A percentile compares a stretch with the other conserved stretches of the same genome.
Evolutionary conservation across 495 filamentous ascomycete species (phyloP).

Genomic region (Xylaria venustula): DNA sequence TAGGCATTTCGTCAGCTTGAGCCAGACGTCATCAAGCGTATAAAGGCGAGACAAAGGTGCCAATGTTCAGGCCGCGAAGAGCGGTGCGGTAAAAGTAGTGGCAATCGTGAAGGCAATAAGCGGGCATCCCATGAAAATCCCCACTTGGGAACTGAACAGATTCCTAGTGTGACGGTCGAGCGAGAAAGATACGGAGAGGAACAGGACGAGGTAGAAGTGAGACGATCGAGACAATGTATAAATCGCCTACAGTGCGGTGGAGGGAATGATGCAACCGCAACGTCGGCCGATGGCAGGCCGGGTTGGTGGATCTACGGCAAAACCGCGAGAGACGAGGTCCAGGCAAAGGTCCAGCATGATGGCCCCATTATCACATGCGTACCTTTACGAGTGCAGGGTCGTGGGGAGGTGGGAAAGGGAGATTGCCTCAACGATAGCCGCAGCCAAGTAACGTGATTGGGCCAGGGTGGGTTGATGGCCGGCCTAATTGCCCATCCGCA

Average conservation of each 20-base stretch:
- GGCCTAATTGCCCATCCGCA: constrained; percentile 41
- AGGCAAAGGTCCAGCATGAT: too few species aligned
- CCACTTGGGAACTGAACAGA: constrained; percentile 6
- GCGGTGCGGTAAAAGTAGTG: constrained; percentile 91
- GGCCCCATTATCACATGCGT: constrained; percentile 23
- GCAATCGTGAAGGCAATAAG: constrained; percentile 81
- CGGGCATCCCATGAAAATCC: constrained; percentile 62
- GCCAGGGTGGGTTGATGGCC: constrained; percentile 19
- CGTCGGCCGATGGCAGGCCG: background rate
- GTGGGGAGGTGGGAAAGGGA: constrained; percentile 13
- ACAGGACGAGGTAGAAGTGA: constrained; percentile 4
- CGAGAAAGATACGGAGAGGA: constrained; percentile 3
- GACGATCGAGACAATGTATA: constrained; percentile 22
- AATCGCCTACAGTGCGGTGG: constrained; percentile 10
- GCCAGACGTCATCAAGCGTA: constrained; percentile 56
- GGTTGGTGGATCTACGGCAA: constrained; percentile 19
- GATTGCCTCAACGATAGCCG: background rate
- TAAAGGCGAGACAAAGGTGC: constrained; percentile 70
- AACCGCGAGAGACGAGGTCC: constrained; percentile 15
- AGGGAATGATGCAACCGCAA: constrained; percentile 5
- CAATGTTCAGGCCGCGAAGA: constrained; percentile 76
- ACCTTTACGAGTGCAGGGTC: too few species aligned
- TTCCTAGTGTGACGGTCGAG: background rate
- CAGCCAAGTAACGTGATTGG: constrained; percentile 37
- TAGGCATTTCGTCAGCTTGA: constrained; percentile 47